Percentiles rank a stretch among this genome's conserved stretches.
Evolutionary conservation across 73 alveolate species (phyloP).

Genomic region (Uronychia setigera): DNA sequence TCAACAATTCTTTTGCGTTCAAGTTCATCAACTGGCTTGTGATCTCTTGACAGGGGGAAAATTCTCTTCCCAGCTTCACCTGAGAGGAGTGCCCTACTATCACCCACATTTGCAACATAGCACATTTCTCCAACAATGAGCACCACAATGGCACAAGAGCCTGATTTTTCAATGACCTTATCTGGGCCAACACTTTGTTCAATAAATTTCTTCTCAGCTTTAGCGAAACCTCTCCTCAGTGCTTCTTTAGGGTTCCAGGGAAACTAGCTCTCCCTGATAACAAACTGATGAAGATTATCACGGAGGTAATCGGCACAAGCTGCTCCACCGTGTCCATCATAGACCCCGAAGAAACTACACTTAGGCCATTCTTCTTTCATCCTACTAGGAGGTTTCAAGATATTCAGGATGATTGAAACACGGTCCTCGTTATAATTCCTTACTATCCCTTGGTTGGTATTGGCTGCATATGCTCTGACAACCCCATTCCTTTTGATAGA

Average conservation of each 20-base stretch:
- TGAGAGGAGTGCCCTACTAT: conserved; percentile 92
- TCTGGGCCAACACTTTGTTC: conserved; percentile 21
- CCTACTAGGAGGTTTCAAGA: conserved; percentile 57
- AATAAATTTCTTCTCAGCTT: conserved; percentile 65
- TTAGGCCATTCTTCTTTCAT: conserved; percentile 68
- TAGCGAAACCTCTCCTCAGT: conserved; percentile 56
- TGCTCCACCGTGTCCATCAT: conserved; percentile 78
- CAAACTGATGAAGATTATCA: conserved; percentile 63
- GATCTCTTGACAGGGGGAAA: conserved; percentile 89
- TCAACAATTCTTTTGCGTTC: conserved; percentile 85
- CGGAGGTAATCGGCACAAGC: conserved; percentile 74
- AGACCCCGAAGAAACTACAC: conserved; percentile 67
- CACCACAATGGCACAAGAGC: conserved; percentile 95
- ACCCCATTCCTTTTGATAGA: conserved; percentile 83
- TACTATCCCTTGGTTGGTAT: conserved; percentile 89
- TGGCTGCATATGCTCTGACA: conserved; percentile 87
- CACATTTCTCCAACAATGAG: conserved; percentile 89
- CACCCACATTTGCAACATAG: conserved; percentile 98
- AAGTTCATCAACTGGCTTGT: conserved; percentile 85
- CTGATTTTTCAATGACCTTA: conserved; percentile 83
- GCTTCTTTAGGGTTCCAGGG: conserved; percentile 62
- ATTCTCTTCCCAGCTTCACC: conserved; percentile 77
- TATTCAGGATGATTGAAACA: conserved; percentile 63
- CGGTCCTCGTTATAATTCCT: conserved; percentile 76
- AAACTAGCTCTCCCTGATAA: conserved; percentile 54